Evolutionary conservation across 495 filamentous ascomycete species (phyloP).

Genomic region (Penicillium ochrochloron): DNA sequence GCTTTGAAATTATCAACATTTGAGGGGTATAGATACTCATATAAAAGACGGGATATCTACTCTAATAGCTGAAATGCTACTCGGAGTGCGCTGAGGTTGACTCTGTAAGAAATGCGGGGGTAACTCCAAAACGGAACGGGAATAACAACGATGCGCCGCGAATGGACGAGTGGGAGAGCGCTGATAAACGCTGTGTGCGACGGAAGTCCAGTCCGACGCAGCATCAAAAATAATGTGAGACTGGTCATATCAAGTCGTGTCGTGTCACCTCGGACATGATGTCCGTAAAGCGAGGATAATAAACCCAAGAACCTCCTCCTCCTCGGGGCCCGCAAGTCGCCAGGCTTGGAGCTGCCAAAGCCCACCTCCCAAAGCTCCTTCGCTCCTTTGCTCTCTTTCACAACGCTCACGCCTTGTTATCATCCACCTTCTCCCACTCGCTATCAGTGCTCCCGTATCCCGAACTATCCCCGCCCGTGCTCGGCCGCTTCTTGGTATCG

Average conservation of each 20-base stretch:
- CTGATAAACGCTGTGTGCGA: neutral
- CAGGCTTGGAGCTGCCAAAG: neutral
- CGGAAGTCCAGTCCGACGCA: slow-evolving; percentile 2
- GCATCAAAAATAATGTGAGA: neutral
- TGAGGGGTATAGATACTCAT: slow-evolving; percentile 10
- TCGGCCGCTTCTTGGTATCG: slow-evolving; percentile 47
- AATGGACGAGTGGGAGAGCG: neutral
- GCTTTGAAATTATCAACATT: neutral
- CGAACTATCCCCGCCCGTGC: slow-evolving; percentile 50
- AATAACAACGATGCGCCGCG: neutral
- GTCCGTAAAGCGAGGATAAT: neutral
- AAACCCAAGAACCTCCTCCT: neutral
- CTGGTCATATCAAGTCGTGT: slow-evolving; percentile 4
- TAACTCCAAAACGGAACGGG: neutral
- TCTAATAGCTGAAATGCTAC: slow-evolving; percentile 8
- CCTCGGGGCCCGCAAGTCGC: neutral
- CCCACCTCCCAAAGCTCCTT: neutral
- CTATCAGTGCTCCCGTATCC: slow-evolving; percentile 60
- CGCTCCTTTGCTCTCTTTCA: too few relatives aligned
- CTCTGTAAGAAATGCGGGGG: neutral
- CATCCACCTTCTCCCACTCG: slow-evolving; percentile 61
- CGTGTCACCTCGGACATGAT: slow-evolving; percentile 3
- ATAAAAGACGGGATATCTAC: slow-evolving; percentile 1
- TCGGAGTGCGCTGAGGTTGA: neutral
- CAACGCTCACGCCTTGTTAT: slow-evolving; percentile 22